Evolutionary conservation across 371 early-diverging fungal genomes (phyloP).

Genomic region (Apophysomyces elegans): DNA sequence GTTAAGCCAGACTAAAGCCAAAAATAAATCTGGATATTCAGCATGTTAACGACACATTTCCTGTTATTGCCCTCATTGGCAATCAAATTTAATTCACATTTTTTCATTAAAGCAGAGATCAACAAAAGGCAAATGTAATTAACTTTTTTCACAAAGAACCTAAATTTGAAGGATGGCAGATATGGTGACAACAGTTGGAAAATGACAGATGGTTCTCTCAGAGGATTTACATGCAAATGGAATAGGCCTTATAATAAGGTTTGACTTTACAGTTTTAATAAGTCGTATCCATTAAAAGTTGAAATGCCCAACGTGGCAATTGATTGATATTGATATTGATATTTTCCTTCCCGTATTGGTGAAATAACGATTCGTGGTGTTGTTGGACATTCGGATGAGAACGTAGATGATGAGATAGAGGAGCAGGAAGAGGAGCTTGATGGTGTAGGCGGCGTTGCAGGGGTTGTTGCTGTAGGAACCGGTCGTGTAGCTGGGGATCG

Average conservation of each 20-base stretch:
- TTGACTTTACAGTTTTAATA: constrained; percentile 6
- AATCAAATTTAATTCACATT: too few relatives aligned
- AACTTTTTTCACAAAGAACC: background rate
- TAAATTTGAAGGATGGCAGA: background rate
- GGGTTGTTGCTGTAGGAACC: constrained; percentile 17
- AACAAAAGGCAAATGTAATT: too few relatives aligned
- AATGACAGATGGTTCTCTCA: too few relatives aligned
- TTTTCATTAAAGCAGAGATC: too few relatives aligned
- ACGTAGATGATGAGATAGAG: constrained; percentile 11
- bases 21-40: too few relatives aligned
- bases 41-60: too few relatives aligned
- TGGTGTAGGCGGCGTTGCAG: constrained; percentile 39
- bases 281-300: background rate
- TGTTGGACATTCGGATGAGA: background rate
- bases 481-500: constrained; percentile 13
- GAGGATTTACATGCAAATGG: constrained; percentile 2
- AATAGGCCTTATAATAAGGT: background rate
- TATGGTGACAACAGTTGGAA: background rate
- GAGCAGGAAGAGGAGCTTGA: constrained; percentile 34
- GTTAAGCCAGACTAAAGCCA: too few relatives aligned
- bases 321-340: background rate
- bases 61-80: too few relatives aligned
- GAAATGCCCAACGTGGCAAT: background rate
- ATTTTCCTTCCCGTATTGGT: constrained; percentile 3
- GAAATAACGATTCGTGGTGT: constrained; percentile 10